Percentiles rank a stretch among this genome's conserved stretches.
Conservation (phyloP, 352 stramenopile species). For the Blastocystis sp. region DNA sequence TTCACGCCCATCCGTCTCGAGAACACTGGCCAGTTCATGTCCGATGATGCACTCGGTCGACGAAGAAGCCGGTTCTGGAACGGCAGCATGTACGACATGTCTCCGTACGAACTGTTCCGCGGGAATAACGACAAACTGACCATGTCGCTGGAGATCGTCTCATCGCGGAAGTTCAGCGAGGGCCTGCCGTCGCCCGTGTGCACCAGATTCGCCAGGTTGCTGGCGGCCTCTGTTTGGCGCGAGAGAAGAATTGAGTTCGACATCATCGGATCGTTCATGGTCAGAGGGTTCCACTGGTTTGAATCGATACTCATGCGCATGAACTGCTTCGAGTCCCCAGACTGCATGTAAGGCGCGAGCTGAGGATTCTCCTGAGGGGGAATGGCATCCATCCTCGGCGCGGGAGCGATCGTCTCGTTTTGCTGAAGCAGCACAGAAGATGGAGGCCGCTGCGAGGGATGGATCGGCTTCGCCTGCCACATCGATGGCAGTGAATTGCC, state of each 20-base stretch:
- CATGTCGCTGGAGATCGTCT: neutral
- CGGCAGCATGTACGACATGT: conserved; percentile 43
- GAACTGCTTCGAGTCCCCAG: neutral
- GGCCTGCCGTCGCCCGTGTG: neutral
- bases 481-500: neutral
- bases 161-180: neutral
- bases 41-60: neutral
- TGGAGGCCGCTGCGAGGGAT: neutral
- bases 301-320: conserved; percentile 12
- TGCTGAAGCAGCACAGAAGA: neutral
- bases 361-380: neutral
- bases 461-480: neutral
- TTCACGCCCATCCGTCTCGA: neutral
- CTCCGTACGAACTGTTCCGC: conserved; percentile 16
- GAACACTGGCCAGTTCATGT: conserved; percentile 39
- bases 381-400: neutral
- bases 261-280: neutral
- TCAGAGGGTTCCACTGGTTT: neutral
- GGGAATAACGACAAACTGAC: neutral
- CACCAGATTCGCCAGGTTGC: neutral
- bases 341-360: neutral
- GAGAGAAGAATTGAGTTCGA: neutral
- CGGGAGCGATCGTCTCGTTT: neutral
- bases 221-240: neutral
- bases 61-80: neutral